A percentile compares a stretch with the other conserved stretches of the same genome.
These are phyloP conservation scores for Eruca vesicaria DNA, from an alignment of 441 rosid species.

Conservation along the genomic window DNA sequence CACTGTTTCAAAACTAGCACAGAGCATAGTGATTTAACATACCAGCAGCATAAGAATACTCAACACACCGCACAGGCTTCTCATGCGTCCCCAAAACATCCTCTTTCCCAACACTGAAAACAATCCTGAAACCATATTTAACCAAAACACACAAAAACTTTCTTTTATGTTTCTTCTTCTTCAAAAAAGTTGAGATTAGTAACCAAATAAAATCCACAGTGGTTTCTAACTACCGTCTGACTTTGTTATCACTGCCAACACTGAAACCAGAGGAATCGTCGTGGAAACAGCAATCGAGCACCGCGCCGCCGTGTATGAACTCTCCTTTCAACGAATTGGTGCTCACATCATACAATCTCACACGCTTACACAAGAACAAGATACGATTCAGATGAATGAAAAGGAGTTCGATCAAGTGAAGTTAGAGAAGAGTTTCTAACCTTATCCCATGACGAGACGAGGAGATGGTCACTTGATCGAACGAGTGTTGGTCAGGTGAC, in stretches of 20 bases:
- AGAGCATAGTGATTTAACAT: not conserved
- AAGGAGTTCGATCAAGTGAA: too few species aligned
- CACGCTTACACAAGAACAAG: too few species aligned
- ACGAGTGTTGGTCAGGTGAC: too few species aligned
- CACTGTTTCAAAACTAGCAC: not conserved
- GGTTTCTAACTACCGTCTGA: conserved; percentile 52
- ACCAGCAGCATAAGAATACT: too few species aligned
- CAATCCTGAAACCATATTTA: too few species aligned
- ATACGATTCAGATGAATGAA: too few species aligned
- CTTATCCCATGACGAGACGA: too few species aligned
- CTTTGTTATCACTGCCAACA: conserved; percentile 75
- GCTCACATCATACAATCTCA: too few species aligned
- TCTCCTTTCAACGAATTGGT: conserved; percentile 75
- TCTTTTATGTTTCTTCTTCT: not conserved
- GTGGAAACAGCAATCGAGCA: conserved; percentile 97
- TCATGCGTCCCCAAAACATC: conserved; percentile 62
- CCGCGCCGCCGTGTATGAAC: conserved; percentile 89
- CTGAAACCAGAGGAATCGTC: conserved; percentile 99
- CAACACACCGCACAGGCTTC: not conserved
- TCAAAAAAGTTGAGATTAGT: too few species aligned
- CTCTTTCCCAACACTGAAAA: conserved; percentile 77
- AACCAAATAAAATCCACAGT: not conserved
- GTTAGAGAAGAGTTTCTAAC: too few species aligned
- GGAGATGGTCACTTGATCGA: too few species aligned
- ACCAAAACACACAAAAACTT: too few species aligned